These are phyloP conservation scores for Xylaria palmicola DNA, from an alignment of 495 filamentous ascomycete genomes.

Conservation along the genomic window DNA sequence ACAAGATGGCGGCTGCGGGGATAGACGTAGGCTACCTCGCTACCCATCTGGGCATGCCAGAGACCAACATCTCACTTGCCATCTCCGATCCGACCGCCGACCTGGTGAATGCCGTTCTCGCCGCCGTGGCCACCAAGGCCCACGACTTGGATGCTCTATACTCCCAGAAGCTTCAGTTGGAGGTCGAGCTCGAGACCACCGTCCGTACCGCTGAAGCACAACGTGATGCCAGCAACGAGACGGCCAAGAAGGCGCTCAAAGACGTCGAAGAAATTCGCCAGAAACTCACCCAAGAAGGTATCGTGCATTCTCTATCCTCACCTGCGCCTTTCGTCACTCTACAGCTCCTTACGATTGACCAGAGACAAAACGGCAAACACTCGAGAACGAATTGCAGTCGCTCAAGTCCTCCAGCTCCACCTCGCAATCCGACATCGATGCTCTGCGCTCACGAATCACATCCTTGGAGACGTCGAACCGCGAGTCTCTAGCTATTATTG, in stretches of 20 bases:
- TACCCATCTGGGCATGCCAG: constrained; percentile 68
- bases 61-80: constrained; percentile 62
- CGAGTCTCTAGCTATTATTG: constrained; percentile 81
- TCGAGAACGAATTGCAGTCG: constrained; percentile 79
- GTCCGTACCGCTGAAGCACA: constrained; percentile 78
- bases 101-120: constrained; percentile 67
- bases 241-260: constrained; percentile 75
- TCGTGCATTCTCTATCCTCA: constrained; percentile 13
- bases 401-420: constrained; percentile 74
- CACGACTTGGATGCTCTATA: constrained; percentile 75
- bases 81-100: constrained; percentile 74
- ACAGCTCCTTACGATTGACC: constrained; percentile 18
- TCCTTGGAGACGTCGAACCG: constrained; percentile 89
- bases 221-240: constrained; percentile 72
- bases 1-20: constrained; percentile 71
- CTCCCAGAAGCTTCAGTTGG: constrained; percentile 78
- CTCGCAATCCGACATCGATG: constrained; percentile 73
- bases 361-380: constrained; percentile 40
- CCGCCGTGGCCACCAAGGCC: constrained; percentile 67
- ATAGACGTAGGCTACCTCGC: constrained; percentile 76
- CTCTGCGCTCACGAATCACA: constrained; percentile 73
- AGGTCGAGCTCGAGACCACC: constrained; percentile 90
- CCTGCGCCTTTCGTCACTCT: neutral
- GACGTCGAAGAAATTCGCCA: constrained; percentile 75
- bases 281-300: constrained; percentile 81